Conservation (phyloP, 306 rosid species). For the Prunus mira region DNA sequence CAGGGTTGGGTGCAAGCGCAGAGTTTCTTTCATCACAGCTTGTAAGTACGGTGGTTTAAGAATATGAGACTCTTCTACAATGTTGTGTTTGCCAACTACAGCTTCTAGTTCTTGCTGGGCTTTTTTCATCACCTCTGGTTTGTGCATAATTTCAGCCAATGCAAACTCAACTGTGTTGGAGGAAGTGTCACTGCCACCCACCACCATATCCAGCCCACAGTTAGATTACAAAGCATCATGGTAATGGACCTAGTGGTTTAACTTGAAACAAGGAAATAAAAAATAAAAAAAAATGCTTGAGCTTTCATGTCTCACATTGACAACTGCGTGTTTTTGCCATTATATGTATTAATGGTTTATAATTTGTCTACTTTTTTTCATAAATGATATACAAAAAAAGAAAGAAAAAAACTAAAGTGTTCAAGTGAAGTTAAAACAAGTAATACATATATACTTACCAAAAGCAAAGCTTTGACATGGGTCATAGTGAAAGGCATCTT, state of each 20-base stretch:
- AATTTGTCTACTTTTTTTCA: too few relatives aligned
- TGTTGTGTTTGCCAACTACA: conserved; percentile 42
- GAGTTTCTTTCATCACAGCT: conserved; percentile 71
- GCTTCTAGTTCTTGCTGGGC: conserved; percentile 43
- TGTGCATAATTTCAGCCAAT: conserved; percentile 39
- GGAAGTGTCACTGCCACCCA: conserved; percentile 67
- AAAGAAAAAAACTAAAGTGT: too few relatives aligned
- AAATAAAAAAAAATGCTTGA: too few relatives aligned
- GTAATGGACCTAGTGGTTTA: too few relatives aligned
- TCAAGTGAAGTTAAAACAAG: too few relatives aligned
- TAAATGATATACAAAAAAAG: too few relatives aligned
- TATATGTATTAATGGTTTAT: too few relatives aligned
- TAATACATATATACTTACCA: conserved; percentile 33
- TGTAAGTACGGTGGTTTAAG: conserved; percentile 45
- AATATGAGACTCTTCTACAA: conserved; percentile 68
- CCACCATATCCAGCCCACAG: conserved; percentile 58
- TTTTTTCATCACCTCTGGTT: conserved; percentile 41
- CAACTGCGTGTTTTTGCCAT: too few relatives aligned
- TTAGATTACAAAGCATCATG: background rate
- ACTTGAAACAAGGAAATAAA: too few relatives aligned
- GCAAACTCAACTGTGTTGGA: conserved; percentile 66
- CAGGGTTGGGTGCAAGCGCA: conserved; percentile 55
- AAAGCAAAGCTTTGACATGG: conserved; percentile 61
- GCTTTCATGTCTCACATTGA: too few relatives aligned
- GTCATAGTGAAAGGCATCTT: conserved; percentile 46